These are phyloP conservation scores for Neurospora cerealis DNA, from an alignment of 495 filamentous ascomycete species.

Conservation along the genomic window DNA sequence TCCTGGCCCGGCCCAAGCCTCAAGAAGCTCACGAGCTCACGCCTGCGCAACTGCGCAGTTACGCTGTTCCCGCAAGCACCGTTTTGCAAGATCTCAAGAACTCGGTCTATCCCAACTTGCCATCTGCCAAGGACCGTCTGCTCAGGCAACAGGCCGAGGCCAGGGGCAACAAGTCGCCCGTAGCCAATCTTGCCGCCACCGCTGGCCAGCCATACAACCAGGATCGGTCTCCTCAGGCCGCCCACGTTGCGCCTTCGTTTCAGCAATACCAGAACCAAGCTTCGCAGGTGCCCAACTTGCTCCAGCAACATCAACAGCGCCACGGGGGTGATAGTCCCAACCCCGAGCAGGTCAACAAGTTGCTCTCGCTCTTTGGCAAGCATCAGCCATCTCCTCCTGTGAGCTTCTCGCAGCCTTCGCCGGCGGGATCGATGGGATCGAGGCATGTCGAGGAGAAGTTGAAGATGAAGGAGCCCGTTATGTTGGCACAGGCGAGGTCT, in stretches of 20 bases:
- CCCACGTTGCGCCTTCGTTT: conserved; percentile 4
- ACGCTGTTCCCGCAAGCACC: conserved; percentile 1
- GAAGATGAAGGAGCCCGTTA: conserved; percentile 23
- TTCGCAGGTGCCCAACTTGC: background rate
- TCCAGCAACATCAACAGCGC: conserved; percentile 11
- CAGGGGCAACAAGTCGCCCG: conserved; percentile 12
- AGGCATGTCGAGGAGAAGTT: conserved; percentile 36
- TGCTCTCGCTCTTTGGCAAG: conserved; percentile 68
- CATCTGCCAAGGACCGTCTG: conserved; percentile 14
- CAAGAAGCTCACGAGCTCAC: conserved; percentile 6
- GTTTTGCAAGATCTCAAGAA: conserved; percentile 5
- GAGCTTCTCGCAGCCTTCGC: conserved; percentile 16
- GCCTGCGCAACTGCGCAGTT: conserved; percentile 10
- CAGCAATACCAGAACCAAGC: conserved; percentile 7
- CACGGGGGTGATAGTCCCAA: conserved; percentile 11
- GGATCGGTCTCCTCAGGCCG: conserved; percentile 4
- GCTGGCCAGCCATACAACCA: conserved; percentile 14
- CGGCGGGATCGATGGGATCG: conserved; percentile 19
- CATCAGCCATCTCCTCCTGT: conserved; percentile 8
- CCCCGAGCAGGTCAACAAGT: conserved; percentile 52
- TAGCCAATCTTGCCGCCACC: conserved; percentile 5
- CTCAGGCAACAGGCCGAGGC: conserved; percentile 9
- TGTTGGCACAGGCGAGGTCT: conserved; percentile 27
- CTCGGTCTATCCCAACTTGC: conserved; percentile 4
- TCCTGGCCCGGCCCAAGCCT: conserved; percentile 28